Base-by-base conservation (phyloP, 129 eudicot species). In the Arctium lappa region DNA sequence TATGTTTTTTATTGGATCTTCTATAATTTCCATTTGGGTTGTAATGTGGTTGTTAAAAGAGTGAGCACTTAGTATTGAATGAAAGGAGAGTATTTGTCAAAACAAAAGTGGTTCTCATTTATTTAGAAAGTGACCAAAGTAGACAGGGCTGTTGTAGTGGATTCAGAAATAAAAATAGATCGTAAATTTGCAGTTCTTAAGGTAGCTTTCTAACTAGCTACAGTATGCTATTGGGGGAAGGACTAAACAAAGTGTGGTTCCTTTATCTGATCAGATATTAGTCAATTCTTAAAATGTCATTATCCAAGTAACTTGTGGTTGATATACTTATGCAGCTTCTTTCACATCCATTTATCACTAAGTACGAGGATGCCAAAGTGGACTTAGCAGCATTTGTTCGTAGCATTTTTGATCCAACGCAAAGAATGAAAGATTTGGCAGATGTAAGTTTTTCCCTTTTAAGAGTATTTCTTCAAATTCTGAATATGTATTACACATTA, bases 381-480 rank as follows among this genome's bases (percentile, higher is more conserved):
- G 89, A 94, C 86, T 89, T 94, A 81, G 95, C 88, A 76, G 88
- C 89, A 36, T 95, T 91, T 82, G 97, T 95, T 65, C 92, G 89
- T 89, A 88, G 86, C 79, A 88, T 95, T 50, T 95, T 95, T 77
- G 99, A 95, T 88, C 99, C 99, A 15, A 87, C 89, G 16, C 98
- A 91, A 76, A 89, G 94, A 87, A 86, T 95, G 97, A 95, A 95
- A 88, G 99, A 95, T 87, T 69, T 95, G 72, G 99, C 94, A 38
- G 99, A 95, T 91, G 99, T 95, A 86, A 91, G 94, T 86, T 86
- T 63, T 73, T 13, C 65, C 70, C 42, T 32, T 85, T 65, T 33
- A 34, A 73, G 40, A 63, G 16, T 74, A 63, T 38, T 72, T 38
- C 74, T 65, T 74, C 36, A 44, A 39, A 62, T 34, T 22, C 74